These are phyloP conservation scores for Capsicum baccatum DNA, from an alignment of 257 asterid genomes.

Conservation along the genomic window DNA sequence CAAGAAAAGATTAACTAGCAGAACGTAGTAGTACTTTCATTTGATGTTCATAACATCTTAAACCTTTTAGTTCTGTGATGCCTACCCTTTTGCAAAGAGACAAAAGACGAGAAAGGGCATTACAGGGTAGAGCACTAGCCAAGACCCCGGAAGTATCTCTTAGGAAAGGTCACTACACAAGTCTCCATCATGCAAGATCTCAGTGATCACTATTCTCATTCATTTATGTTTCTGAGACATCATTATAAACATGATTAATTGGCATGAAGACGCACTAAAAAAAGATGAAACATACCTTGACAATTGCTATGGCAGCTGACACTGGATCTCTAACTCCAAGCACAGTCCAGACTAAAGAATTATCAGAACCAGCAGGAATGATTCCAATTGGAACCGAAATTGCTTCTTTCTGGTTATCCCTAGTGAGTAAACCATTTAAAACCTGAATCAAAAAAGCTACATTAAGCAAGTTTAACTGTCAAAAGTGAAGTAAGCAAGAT, in stretches of 20 bases:
- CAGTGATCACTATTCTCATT: neutral
- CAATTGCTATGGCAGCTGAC: conserved; percentile 94
- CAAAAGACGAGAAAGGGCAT: neutral
- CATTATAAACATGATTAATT: neutral
- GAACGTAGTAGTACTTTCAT: neutral
- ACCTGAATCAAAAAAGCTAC: conserved; percentile 59
- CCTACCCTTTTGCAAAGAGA: conserved; percentile 22
- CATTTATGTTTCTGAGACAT: conserved; percentile 7
- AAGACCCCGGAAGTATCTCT: neutral
- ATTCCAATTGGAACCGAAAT: conserved; percentile 95
- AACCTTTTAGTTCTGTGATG: neutral
- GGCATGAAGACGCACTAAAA: neutral
- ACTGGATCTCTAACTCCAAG: conserved; percentile 97
- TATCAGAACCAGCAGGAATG: conserved; percentile 99
- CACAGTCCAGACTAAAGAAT: conserved; percentile 97
- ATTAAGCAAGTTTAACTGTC: conserved; percentile 21
- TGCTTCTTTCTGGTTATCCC: conserved; percentile 94
- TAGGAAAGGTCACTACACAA: conserved; percentile 4
- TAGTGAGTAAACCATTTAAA: conserved; percentile 89
- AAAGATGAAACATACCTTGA: conserved; percentile 60
- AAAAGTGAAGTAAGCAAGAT: neutral
- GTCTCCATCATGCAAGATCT: neutral
- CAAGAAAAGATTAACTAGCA: neutral
- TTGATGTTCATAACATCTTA: conserved; percentile 1
- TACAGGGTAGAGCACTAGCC: conserved; percentile 6